Conservation (phyloP, 2,329 filamentous ascomycete species). For the Teratosphaeriaceae sp. region DNA sequence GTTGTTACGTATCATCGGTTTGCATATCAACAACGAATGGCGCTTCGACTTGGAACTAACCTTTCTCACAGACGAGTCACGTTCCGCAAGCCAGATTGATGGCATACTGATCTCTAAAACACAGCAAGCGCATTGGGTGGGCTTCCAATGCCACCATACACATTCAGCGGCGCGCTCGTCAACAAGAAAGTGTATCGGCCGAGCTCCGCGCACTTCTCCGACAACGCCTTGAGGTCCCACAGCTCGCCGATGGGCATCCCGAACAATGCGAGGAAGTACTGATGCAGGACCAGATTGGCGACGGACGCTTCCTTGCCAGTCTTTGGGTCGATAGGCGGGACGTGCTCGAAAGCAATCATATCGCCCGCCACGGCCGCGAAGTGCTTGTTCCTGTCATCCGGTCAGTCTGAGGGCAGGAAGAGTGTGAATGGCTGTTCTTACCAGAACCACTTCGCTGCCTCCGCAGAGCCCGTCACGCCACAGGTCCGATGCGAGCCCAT, state of each 20-base stretch:
- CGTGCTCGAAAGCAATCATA: constrained; percentile 45
- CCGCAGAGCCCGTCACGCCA: constrained; percentile 42
- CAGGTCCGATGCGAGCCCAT: constrained; percentile 33
- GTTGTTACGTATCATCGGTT: no score
- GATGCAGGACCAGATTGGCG: constrained; percentile 29
- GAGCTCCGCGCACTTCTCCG: constrained; percentile 31
- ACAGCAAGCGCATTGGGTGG: constrained; percentile 30
- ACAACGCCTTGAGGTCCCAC: constrained; percentile 38
- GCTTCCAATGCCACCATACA: constrained; percentile 30
- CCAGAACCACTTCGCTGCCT: constrained; percentile 52
- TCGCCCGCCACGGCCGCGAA: constrained; percentile 54
- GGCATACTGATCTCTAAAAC: no score
- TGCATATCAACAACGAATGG: no score
- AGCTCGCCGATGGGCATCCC: constrained; percentile 42
- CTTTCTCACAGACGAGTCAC: no score
- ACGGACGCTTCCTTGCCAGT: constrained; percentile 21
- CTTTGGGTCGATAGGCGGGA: constrained; percentile 22
- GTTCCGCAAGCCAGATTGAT: no score
- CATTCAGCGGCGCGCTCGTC: constrained; percentile 38
- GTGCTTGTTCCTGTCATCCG: constrained; percentile 32
- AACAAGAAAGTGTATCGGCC: constrained; percentile 40
- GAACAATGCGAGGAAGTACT: constrained; percentile 35
- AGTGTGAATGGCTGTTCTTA: background rate
- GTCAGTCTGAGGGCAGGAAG: no score
- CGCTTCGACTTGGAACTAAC: no score